Conservation (phyloP, 2,329 filamentous ascomycete genomes). For the Akanthomyces muscarius region DNA sequence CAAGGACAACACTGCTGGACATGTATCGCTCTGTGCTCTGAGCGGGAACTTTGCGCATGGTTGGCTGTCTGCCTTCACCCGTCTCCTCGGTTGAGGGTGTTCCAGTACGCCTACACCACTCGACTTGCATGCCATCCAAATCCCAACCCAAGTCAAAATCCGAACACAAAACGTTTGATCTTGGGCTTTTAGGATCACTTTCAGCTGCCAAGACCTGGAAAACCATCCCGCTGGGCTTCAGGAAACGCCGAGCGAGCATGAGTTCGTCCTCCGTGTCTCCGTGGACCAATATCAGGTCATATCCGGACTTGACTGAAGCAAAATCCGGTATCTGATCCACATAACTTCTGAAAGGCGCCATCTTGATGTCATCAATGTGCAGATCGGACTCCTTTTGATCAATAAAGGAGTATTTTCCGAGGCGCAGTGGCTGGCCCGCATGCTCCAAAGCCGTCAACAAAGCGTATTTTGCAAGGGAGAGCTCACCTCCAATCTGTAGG, state of each 20-base stretch:
- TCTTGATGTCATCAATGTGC: neutral
- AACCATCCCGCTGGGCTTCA: conserved; percentile 11
- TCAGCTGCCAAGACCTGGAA: neutral
- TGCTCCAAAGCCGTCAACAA: conserved; percentile 26
- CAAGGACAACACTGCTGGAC: neutral
- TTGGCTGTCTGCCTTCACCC: neutral
- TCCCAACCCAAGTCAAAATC: neutral
- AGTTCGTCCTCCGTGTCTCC: conserved; percentile 12
- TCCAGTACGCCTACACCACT: neutral
- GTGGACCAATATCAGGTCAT: conserved; percentile 7
- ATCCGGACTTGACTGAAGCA: neutral
- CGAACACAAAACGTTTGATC: neutral
- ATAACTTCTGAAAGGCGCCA: neutral
- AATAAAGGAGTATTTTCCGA: conserved; percentile 33
- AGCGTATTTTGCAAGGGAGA: conserved; percentile 21
- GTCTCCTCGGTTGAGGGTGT: neutral
- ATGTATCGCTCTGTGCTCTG: neutral
- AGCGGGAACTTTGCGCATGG: neutral
- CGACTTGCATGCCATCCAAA: neutral
- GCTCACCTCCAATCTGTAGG: conserved; percentile 35
- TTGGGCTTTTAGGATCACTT: neutral
- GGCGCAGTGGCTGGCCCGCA: conserved; percentile 26
- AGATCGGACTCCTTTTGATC: conserved; percentile 16
- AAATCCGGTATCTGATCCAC: neutral
- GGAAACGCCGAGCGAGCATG: conserved; percentile 16